Evolutionary conservation across 768 basidiomycete species (phyloP).

Genomic region (Agaricus blazei): DNA sequence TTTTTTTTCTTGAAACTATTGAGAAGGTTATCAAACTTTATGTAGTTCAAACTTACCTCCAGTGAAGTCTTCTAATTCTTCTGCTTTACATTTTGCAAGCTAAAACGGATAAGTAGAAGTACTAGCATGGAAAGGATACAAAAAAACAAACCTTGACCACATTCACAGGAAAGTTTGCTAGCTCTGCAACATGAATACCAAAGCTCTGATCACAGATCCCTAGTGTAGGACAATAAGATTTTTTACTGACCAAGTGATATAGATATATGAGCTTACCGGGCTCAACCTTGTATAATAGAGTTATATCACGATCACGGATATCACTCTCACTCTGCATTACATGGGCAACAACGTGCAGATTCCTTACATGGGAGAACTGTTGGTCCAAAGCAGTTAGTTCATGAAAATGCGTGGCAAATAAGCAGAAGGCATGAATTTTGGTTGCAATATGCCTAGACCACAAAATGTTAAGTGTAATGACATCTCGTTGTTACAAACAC

Average conservation of each 20-base stretch:
- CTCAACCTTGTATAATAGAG: slow-evolving; percentile 90
- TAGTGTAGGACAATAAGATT: slow-evolving; percentile 22
- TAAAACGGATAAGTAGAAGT: slow-evolving; percentile 19
- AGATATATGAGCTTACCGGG: slow-evolving; percentile 50
- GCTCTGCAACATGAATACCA: slow-evolving; percentile 94
- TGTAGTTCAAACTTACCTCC: background rate
- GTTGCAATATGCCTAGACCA: slow-evolving; percentile 81
- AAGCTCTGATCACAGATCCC: slow-evolving; percentile 96
- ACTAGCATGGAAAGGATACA: background rate
- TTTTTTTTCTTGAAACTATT: slow-evolving; percentile 10
- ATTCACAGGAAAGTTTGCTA: slow-evolving; percentile 96
- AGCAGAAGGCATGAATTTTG: slow-evolving; percentile 86
- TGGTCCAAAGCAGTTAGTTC: slow-evolving; percentile 92
- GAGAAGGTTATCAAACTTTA: background rate
- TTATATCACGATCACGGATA: slow-evolving; percentile 68
- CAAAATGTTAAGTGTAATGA: background rate
- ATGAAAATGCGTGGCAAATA: slow-evolving; percentile 98
- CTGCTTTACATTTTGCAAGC: slow-evolving; percentile 88
- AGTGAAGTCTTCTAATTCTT: slow-evolving; percentile 87
- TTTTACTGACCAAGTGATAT: background rate
- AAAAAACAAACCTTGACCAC: slow-evolving; percentile 60
- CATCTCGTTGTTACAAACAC: background rate
- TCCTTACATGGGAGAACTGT: slow-evolving; percentile 82
- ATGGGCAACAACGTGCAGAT: slow-evolving; percentile 93
- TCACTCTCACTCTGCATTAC: slow-evolving; percentile 78